phyloP scores from a whole-genome alignment of 225 moss, liverwort and hornwort species.

The Marchantia paleacea region DNA sequence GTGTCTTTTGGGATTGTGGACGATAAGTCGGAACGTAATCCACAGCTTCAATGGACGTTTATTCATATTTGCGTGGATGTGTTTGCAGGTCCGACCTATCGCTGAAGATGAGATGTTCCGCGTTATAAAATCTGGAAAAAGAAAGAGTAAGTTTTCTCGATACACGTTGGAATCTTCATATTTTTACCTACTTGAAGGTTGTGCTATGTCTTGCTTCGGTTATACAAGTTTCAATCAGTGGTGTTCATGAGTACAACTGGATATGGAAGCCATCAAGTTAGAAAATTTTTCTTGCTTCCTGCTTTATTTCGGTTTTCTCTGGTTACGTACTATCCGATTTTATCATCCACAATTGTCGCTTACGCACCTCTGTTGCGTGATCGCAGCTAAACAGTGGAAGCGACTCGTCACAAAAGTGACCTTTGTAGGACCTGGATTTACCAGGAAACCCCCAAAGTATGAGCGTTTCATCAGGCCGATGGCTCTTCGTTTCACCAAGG shows the following conservation, averaged over 20 bases:
- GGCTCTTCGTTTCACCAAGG: constrained; percentile 97
- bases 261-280: neutral
- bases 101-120: constrained; percentile 99
- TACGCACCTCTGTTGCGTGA: neutral
- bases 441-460: constrained; percentile 95
- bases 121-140: constrained; percentile 85
- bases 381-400: constrained; percentile 95
- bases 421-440: constrained; percentile 94
- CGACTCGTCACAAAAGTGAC: constrained; percentile 95
- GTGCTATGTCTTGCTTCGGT: neutral
- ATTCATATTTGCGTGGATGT: neutral
- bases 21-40: no score
- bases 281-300: neutral
- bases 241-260: neutral
- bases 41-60: neutral
- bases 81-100: constrained; percentile 78
- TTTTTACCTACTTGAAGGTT: neutral
- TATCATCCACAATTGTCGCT: neutral
- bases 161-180: neutral
- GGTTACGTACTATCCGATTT: neutral
- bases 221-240: neutral
- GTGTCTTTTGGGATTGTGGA: no score
- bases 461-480: constrained; percentile 98
- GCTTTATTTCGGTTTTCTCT: neutral
- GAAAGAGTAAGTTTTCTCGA: constrained; percentile 67